Percentiles rank a stretch among this genome's conserved stretches.
Evolutionary conservation across 306 rosid genomes (phyloP).

Genomic region (Quillaja saponaria): DNA sequence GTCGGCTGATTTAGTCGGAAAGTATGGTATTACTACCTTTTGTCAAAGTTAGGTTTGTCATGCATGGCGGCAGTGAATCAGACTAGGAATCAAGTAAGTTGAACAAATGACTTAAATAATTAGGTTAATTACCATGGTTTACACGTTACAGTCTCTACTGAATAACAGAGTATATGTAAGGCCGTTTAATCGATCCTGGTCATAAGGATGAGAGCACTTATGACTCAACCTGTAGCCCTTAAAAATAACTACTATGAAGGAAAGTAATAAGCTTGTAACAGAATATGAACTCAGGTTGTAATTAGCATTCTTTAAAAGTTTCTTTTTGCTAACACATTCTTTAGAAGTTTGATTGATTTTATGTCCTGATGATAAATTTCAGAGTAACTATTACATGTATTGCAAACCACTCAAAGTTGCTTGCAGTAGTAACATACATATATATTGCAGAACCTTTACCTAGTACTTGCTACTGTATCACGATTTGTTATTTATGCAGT

Average conservation of each 20-base stretch:
- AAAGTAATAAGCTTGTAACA: too few species aligned
- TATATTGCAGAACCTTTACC: neutral
- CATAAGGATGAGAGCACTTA: too few species aligned
- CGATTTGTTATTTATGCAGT: constrained; percentile 16
- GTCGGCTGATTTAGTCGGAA: too few species aligned
- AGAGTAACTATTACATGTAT: constrained; percentile 2
- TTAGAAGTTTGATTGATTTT: constrained; percentile 1
- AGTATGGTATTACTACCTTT: too few species aligned
- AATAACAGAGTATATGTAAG: neutral
- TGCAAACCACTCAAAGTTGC: constrained; percentile 10
- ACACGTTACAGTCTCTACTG: too few species aligned
- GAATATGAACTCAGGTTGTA: too few species aligned
- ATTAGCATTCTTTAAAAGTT: neutral
- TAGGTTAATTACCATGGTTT: neutral
- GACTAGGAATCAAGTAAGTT: constrained; percentile 8
- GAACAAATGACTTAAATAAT: neutral
- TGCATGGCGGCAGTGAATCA: neutral
- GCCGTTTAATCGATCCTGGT: too few species aligned
- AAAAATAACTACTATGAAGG: too few species aligned
- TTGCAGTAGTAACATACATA: constrained; percentile 11
- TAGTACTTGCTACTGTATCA: constrained; percentile 9
- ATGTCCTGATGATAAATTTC: neutral
- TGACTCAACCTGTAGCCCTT: too few species aligned
- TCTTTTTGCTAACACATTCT: too few species aligned
- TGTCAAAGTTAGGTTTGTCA: neutral